phyloP scores from a whole-genome alignment of 345 rosid species.

The Mercurialis annua region DNA sequence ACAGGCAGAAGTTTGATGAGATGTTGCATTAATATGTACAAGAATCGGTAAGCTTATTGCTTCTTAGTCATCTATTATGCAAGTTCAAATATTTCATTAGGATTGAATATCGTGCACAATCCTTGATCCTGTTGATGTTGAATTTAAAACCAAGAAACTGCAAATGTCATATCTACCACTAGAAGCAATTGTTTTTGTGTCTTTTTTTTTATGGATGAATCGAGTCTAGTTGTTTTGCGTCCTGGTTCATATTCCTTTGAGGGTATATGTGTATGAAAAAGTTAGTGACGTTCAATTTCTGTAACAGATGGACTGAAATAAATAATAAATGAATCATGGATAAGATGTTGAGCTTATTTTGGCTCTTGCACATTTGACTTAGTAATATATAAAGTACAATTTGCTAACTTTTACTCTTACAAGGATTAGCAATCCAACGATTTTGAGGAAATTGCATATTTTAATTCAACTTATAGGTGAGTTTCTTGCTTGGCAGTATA shows the following conservation, averaged over 20 bases:
- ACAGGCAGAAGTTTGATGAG: constrained; percentile 87
- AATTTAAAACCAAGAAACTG: not conserved
- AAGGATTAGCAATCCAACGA: no score
- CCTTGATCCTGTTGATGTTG: constrained; percentile 5
- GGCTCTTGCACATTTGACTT: not conserved
- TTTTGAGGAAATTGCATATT: no score
- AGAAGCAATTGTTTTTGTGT: constrained; percentile 5
- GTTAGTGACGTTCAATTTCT: not conserved
- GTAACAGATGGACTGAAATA: constrained; percentile 7
- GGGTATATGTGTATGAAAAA: constrained; percentile 10
- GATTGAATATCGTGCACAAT: constrained; percentile 6
- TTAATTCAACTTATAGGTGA: no score
- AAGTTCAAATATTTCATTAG: constrained; percentile 2
- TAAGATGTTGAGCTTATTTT: not conserved
- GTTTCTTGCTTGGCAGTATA: no score
- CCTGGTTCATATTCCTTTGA: constrained; percentile 2
- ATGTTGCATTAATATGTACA: constrained; percentile 44
- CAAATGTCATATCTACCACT: not conserved
- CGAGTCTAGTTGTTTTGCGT: constrained; percentile 9
- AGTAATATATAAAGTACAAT: not conserved
- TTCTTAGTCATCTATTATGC: not conserved
- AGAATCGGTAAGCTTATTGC: constrained; percentile 23
- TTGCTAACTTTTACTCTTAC: not conserved
- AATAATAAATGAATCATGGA: not conserved
- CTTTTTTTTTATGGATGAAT: not conserved